Evolutionary conservation across 2,329 filamentous ascomycete genomes (phyloP).

Genomic region (Hymenoscyphus fraxineus): DNA sequence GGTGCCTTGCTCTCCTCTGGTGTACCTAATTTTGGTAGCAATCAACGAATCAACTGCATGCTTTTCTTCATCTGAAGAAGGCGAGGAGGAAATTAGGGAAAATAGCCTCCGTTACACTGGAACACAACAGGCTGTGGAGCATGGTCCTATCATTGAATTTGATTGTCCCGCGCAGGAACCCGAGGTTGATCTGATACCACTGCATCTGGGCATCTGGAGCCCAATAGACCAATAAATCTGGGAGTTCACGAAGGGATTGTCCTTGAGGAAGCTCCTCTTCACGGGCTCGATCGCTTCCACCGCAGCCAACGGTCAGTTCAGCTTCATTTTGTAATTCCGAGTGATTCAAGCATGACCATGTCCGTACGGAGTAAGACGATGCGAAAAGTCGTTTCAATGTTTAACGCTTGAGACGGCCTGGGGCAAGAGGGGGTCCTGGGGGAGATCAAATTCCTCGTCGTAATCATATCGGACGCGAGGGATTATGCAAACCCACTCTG

Average conservation of each 20-base stretch:
- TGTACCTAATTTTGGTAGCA: neutral
- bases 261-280: neutral
- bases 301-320: conserved; percentile 10
- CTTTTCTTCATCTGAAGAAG: neutral
- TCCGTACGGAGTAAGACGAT: too few species aligned
- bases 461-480: conserved; percentile 15
- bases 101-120: neutral
- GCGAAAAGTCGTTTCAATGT: conserved; percentile 21
- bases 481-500: conserved; percentile 15
- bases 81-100: neutral
- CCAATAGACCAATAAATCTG: neutral
- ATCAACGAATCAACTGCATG: neutral
- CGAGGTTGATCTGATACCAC: neutral
- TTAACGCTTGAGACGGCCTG: conserved; percentile 21
- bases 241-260: neutral
- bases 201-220: neutral
- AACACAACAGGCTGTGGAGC: neutral
- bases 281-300: neutral
- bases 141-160: neutral
- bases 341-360: conserved; percentile 6
- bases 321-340: conserved; percentile 14
- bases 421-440: neutral
- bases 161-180: neutral
- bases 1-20: neutral
- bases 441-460: conserved; percentile 22